Evolutionary conservation across 108 stramenopile species (phyloP), one percentile per base, ranked within the genome.

Genomic region (Cyclotella cryptica): DNA sequence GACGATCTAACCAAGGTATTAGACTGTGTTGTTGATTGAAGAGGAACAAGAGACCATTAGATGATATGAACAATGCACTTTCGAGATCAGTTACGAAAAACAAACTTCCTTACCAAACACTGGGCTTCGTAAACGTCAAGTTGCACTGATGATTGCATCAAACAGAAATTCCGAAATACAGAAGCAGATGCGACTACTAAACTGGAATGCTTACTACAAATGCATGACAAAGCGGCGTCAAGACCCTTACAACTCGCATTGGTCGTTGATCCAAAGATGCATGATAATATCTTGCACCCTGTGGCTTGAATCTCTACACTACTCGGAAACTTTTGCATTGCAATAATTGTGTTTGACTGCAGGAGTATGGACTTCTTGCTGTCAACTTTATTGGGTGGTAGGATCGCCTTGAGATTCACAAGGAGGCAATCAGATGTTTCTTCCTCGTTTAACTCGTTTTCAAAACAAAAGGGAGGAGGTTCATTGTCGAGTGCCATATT

Each of bases 221-320:
- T 49, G 46, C 51, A 68, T 10, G 21, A 22, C 24, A 42, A 13
- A 13, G 49, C 55, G 9, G 55, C 15, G 60, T 79, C 79, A 18
- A 79, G 35, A 10, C 60, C 42, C 18, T 40, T 21, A 35, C n/a
- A 46, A 14, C 35, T 28, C 10, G n/a, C 6, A 63, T 57, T 27
- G 3, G 10, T 42, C 26, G 21, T 29, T 42, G 44, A 46, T 59
- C 66, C 59, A 57, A 60, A 73, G 3, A 80, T 27, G 49, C 41
- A 69, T 45, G 79, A 60, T 43, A 80, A 66, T 22, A 74, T 41
- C 51, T 73, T 80, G 42, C 58, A 69, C 57, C 72, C 79, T 14
- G 29, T 52, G 24, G 51, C 69, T 19, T 75, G 80, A 26, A 81
- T 46, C n/a, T 46, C 55, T 15, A 28, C 55, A 46, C 29, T 65